phyloP scores from a whole-genome alignment of 2,329 filamentous ascomycete species.

The Hymenoscyphus fraxineus region DNA sequence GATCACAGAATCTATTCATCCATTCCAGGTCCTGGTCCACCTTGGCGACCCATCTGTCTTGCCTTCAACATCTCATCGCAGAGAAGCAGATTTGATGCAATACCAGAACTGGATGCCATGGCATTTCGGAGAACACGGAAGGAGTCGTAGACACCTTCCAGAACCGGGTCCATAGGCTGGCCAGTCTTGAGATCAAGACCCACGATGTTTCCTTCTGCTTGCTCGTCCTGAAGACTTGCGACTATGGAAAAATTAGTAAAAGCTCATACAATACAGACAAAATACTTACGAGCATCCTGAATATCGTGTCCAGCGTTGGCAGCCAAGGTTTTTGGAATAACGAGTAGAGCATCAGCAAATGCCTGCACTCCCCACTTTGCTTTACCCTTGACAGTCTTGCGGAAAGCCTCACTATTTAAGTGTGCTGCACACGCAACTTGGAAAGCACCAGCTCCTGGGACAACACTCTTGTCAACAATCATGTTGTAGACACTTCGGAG shows the following conservation, averaged over 20 bases:
- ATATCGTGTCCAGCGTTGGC: slow-evolving; percentile 96
- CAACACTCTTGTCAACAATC: slow-evolving; percentile 95
- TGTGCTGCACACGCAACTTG: slow-evolving; percentile 89
- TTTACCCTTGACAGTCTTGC: slow-evolving; percentile 93
- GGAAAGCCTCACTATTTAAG: slow-evolving; percentile 80
- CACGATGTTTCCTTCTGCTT: slow-evolving; percentile 76
- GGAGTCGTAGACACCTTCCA: slow-evolving; percentile 91
- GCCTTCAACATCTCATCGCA: slow-evolving; percentile 98
- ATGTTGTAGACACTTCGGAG: slow-evolving; percentile 98
- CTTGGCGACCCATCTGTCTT: slow-evolving; percentile 79
- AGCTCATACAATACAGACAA: slow-evolving; percentile 17
- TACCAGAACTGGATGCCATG: slow-evolving; percentile 89
- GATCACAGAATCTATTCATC: slow-evolving; percentile 41
- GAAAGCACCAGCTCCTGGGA: slow-evolving; percentile 92
- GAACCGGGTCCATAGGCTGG: slow-evolving; percentile 89
- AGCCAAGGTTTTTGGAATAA: slow-evolving; percentile 96
- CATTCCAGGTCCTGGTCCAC: slow-evolving; percentile 61
- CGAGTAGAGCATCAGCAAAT: slow-evolving; percentile 88
- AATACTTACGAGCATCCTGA: slow-evolving; percentile 79
- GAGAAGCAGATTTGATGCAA: slow-evolving; percentile 89
- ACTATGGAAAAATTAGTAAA: slow-evolving; percentile 49
- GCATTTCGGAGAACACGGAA: slow-evolving; percentile 93
- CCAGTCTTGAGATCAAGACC: slow-evolving; percentile 84
- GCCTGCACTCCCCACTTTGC: slow-evolving; percentile 93
- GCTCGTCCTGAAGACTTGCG: slow-evolving; percentile 81